These are phyloP conservation scores for Trichosanthes truncata DNA, from an alignment of 306 rosid species.

Conservation along the genomic window DNA sequence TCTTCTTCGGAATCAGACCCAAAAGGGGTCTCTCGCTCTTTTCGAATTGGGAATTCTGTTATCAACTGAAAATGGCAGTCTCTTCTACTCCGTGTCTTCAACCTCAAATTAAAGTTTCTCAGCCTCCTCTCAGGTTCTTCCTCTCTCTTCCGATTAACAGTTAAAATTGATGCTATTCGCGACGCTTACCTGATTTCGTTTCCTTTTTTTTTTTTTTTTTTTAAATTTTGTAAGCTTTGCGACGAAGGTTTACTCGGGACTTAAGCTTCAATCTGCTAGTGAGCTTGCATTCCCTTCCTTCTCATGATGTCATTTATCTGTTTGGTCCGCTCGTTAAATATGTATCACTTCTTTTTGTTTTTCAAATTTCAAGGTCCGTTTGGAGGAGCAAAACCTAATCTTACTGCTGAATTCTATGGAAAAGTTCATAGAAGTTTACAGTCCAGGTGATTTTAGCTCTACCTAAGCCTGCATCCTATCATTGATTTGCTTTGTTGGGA, in stretches of 20 bases:
- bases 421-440: constrained; percentile 58
- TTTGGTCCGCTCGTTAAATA: not conserved
- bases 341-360: not conserved
- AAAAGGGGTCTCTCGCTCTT: not conserved
- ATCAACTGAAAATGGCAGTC: constrained; percentile 39
- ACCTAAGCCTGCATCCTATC: not conserved
- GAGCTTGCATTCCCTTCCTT: not conserved
- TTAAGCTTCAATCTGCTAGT: constrained; percentile 68
- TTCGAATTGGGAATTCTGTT: not conserved
- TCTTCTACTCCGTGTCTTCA: constrained; percentile 39
- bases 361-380: constrained; percentile 33
- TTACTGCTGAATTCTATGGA: constrained; percentile 56
- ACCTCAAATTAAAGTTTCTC: constrained; percentile 25
- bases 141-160: not conserved
- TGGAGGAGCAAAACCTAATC: constrained; percentile 46
- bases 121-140: constrained; percentile 43
- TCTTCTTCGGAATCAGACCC: not conserved
- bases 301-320: not conserved
- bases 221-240: constrained; percentile 30
- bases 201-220: not conserved
- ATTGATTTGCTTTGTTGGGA: not conserved
- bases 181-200: not conserved
- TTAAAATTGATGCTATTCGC: not conserved
- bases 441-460: constrained; percentile 32
- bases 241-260: constrained; percentile 59